A percentile compares a stretch with the other conserved stretches of the same genome.
These are phyloP conservation scores for Mercurialis annua DNA, from an alignment of 345 rosid genomes.

Conservation along the genomic window DNA sequence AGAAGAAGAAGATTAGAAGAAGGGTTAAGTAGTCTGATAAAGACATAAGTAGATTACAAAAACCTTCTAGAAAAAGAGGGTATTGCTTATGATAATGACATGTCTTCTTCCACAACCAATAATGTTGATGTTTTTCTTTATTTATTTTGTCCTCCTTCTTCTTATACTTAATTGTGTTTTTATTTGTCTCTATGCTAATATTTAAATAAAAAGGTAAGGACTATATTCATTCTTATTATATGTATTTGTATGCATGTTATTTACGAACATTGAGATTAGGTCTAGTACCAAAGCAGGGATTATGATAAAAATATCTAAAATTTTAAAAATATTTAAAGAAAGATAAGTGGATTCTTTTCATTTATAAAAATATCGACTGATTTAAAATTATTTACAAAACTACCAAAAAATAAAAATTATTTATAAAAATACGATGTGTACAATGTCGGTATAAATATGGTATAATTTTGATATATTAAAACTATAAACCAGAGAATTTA, in stretches of 20 bases:
- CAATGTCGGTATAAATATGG: no score
- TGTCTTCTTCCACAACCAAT: constrained; percentile 11
- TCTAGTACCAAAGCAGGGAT: no score
- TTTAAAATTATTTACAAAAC: no score
- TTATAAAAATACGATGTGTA: no score
- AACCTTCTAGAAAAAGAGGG: constrained; percentile 2
- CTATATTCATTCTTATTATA: constrained; percentile 3
- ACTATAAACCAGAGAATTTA: no score
- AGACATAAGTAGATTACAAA: constrained; percentile 4
- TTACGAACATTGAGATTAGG: no score
- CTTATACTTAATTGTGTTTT: not conserved
- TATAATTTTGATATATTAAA: no score
- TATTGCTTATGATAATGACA: constrained; percentile 14
- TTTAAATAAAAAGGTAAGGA: not conserved
- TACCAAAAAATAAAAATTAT: no score
- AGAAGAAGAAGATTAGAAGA: not conserved
- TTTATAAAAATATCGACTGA: no score
- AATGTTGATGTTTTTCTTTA: not conserved
- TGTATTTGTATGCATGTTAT: not conserved
- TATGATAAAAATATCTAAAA: no score
- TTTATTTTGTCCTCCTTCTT: not conserved
- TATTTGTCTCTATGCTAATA: not conserved
- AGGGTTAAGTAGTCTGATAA: constrained; percentile 4
- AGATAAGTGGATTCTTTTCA: no score
- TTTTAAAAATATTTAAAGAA: no score